Evolutionary conservation across 1,284 basidiomycete genomes (phyloP).

Genomic region (Moesziomyces sp.): DNA sequence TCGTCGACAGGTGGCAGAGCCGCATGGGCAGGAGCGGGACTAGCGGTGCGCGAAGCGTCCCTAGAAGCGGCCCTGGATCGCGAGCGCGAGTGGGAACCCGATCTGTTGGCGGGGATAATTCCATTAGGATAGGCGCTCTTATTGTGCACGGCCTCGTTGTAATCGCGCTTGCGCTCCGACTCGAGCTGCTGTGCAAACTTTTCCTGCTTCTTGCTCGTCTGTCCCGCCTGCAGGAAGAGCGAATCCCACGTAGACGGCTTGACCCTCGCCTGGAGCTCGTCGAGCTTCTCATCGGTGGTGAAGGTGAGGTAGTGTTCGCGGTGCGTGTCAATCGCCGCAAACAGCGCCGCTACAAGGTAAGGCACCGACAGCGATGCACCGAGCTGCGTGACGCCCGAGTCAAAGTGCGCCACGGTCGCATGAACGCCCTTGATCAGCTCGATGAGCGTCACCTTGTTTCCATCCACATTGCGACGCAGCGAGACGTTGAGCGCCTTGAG

Average conservation of each 20-base stretch:
- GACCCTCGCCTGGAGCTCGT: slow-evolving; percentile 70
- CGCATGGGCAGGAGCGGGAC: slow-evolving; percentile 12
- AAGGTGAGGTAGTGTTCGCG: slow-evolving; percentile 69
- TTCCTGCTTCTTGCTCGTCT: slow-evolving; percentile 47
- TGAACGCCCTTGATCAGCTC: slow-evolving; percentile 43
- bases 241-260: slow-evolving; percentile 44
- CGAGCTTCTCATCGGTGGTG: slow-evolving; percentile 80
- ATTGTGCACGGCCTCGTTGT: slow-evolving; percentile 39
- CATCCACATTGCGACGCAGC: slow-evolving; percentile 28
- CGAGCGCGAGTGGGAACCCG: slow-evolving; percentile 10
- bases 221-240: slow-evolving; percentile 40
- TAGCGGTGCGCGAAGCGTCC: slow-evolving; percentile 21
- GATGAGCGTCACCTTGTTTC: slow-evolving; percentile 30
- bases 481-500: slow-evolving; percentile 36
- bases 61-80: slow-evolving; percentile 11
- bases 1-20: slow-evolving; percentile 16
- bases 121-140: slow-evolving; percentile 38
- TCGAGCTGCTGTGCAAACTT: slow-evolving; percentile 45
- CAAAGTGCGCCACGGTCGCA: slow-evolving; percentile 38
- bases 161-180: slow-evolving; percentile 27
- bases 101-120: slow-evolving; percentile 27
- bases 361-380: slow-evolving; percentile 17
- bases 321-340: slow-evolving; percentile 42
- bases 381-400: slow-evolving; percentile 18
- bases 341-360: slow-evolving; percentile 36